Conservation (phyloP, 768 basidiomycete genomes). For the Cytidiella melzeri region DNA sequence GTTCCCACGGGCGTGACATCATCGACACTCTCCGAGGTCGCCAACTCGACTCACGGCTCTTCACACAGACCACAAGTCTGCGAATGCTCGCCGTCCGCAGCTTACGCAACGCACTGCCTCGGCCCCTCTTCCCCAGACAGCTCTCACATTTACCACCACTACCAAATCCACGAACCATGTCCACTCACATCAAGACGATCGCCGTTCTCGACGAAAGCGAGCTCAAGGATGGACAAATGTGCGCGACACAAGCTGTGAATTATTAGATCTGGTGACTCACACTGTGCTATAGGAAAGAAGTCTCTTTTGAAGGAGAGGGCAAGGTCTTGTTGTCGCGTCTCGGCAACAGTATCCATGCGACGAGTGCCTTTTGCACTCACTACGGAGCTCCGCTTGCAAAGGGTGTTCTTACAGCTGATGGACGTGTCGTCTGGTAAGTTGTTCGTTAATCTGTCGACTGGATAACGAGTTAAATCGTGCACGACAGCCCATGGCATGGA, state of each 20-base stretch:
- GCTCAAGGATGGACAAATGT: constrained; percentile 53
- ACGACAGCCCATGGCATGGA: constrained; percentile 77
- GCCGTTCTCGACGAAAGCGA: constrained; percentile 43
- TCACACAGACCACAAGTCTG: neutral
- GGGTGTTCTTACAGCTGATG: constrained; percentile 74
- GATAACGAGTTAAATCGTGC: constrained; percentile 2
- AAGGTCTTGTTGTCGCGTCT: constrained; percentile 76
- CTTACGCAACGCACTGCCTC: neutral
- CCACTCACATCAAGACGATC: constrained; percentile 36
- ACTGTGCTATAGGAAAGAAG: constrained; percentile 60
- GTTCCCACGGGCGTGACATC: too few relatives aligned
- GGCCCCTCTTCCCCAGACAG: neutral
- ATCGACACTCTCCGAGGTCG: too few relatives aligned
- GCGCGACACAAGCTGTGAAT: constrained; percentile 14
- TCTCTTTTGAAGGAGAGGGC: constrained; percentile 64
- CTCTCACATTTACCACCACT: neutral
- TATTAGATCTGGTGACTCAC: neutral
- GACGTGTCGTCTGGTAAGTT: constrained; percentile 70
- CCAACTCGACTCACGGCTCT: neutral
- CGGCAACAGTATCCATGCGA: constrained; percentile 71
- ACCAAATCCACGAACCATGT: constrained; percentile 21
- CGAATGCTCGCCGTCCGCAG: constrained; percentile 7
- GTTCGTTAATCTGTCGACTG: neutral
- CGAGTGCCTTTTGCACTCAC: constrained; percentile 84
- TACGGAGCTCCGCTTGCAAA: constrained; percentile 86